Conservation (phyloP, 2,329 filamentous ascomycete genomes). For the Aspergillus versicolor region DNA sequence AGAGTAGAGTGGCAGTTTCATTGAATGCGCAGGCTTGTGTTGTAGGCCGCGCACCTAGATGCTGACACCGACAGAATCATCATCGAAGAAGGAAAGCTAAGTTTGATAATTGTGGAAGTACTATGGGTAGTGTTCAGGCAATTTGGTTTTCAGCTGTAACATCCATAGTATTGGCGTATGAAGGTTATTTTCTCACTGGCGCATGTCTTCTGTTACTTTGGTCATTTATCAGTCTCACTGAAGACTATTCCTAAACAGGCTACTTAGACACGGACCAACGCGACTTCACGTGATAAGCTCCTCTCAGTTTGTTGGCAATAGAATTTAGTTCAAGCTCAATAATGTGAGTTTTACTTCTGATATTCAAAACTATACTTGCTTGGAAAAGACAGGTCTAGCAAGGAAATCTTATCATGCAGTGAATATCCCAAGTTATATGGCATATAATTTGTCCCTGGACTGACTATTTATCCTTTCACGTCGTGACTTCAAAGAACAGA, state of each 20-base stretch:
- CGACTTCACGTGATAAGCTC: background rate
- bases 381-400: background rate
- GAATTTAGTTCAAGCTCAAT: too few relatives aligned
- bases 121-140: background rate
- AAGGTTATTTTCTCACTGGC: background rate
- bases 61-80: background rate
- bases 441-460: background rate
- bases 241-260: background rate
- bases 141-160: background rate
- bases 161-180: background rate
- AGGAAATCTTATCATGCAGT: background rate
- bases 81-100: background rate
- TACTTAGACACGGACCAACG: background rate
- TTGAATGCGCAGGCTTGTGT: background rate
- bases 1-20: background rate
- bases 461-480: background rate
- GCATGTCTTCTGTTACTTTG: background rate
- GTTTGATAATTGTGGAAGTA: background rate
- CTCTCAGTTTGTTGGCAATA: background rate
- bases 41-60: background rate
- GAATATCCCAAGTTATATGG: background rate
- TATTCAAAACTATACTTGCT: background rate
- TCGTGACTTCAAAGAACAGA: background rate
- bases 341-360: background rate
- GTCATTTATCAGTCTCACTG: background rate